These are phyloP conservation scores for Cadophora sp. DNA, from an alignment of 2,329 filamentous ascomycete species.

Conservation along the genomic window DNA sequence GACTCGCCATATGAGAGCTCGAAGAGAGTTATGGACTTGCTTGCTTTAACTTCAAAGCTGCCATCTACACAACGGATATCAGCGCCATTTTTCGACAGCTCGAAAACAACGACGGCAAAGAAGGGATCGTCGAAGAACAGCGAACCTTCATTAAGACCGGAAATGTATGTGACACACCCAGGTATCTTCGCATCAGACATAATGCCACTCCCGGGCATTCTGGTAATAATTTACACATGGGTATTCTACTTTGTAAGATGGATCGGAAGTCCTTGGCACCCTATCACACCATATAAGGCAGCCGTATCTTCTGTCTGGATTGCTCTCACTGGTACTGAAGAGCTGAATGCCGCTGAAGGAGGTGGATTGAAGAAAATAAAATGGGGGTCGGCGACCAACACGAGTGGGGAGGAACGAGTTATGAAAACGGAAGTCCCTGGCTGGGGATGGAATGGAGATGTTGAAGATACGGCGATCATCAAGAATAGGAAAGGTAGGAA, in stretches of 20 bases:
- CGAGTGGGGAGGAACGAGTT: slow-evolving; percentile 63
- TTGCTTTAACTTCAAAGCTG: slow-evolving; percentile 76
- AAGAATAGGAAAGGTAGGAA: slow-evolving; percentile 64
- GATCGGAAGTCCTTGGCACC: slow-evolving; percentile 89
- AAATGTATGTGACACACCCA: slow-evolving; percentile 82
- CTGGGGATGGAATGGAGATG: slow-evolving; percentile 76
- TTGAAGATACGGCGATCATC: slow-evolving; percentile 54
- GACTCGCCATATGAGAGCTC: slow-evolving; percentile 77
- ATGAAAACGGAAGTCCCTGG: slow-evolving; percentile 84
- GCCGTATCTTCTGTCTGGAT: slow-evolving; percentile 81
- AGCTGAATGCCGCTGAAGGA: slow-evolving; percentile 61
- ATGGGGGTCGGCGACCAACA: slow-evolving; percentile 80
- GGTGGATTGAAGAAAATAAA: slow-evolving; percentile 65
- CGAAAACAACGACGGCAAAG: slow-evolving; percentile 37
- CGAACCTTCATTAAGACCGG: slow-evolving; percentile 53
- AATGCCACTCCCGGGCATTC: slow-evolving; percentile 73
- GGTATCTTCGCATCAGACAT: slow-evolving; percentile 86
- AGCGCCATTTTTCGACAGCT: slow-evolving; percentile 58
- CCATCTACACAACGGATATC: slow-evolving; percentile 67
- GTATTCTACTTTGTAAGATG: slow-evolving; percentile 75
- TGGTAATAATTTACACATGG: slow-evolving; percentile 72
- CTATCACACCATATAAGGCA: slow-evolving; percentile 75
- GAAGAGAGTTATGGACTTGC: slow-evolving; percentile 85
- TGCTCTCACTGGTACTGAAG: slow-evolving; percentile 69
- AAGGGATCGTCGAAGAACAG: slow-evolving; percentile 29